Base-by-base conservation (phyloP, 306 rosid genomes). In the Styphnolobium japonicum region DNA sequence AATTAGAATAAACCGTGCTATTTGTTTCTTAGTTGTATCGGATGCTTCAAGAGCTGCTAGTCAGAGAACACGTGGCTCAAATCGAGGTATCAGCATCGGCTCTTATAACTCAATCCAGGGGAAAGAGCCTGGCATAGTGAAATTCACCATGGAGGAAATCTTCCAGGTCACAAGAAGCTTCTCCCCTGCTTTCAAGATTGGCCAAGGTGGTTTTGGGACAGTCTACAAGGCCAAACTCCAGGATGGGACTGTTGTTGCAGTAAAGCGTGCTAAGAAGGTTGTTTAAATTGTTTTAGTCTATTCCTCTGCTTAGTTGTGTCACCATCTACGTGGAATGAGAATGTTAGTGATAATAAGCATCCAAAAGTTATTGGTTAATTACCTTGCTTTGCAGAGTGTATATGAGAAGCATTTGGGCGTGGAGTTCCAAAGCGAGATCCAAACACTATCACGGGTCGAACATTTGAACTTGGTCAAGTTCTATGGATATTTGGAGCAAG, bases 221-320 rank as follows among this genome's bases (percentile, higher is more conserved):
- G 97, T 96, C 36, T 96, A 89, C 83, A 93, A 82, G 86, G 97
- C 94, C 11, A 93, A 81, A 77, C 97, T 96, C 5, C 71, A 16
- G 3, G 86, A 91, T 76, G 99, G 99, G 72, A 82, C 89, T 14
- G 14, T 80, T 23, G 96, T 93, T 72, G 98, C 99, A 15, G 80
- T 93, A 42, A 96, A 96, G 80, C 98, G 99, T 5, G 98, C 98
- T 46, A 95, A 93, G 89, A 96, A 93, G 98, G 99, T 96, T 72
- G 21, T 80, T 51, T 19, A 21, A 52, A 4, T 56, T 74, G 55
- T 33, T 4, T 75, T 57, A 14, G 33, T 16, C 1, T 51, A 18
- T 43, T 66, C 6, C 10, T 22, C 8, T 76, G 31, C 42, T 60
- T 60, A 71, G 34, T 42, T 45, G 42, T 67, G 75, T 78, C 58